A percentile compares a stretch with the other conserved stretches of the same genome.
Evolutionary conservation across 768 basidiomycete species (phyloP).

Genomic region (Rubroboletus satanas): DNA sequence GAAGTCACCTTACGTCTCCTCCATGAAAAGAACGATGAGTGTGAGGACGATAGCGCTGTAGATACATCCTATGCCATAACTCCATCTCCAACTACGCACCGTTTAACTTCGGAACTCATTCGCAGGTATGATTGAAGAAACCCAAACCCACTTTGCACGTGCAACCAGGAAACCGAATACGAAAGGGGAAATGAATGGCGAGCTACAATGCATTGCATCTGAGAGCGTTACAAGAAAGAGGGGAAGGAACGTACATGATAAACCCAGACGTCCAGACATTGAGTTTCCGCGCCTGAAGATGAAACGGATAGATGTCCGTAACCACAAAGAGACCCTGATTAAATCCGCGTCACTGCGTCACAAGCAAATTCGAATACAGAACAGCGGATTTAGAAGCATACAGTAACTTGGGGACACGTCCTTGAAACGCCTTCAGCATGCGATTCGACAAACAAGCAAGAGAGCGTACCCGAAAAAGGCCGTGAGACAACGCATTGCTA

Average conservation of each 20-base stretch:
- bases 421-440: conserved; percentile 18
- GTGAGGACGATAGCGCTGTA: conserved; percentile 44
- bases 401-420: conserved; percentile 51
- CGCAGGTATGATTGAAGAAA: not conserved
- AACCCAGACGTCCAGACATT: conserved; percentile 55
- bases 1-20: conserved; percentile 43
- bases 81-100: conserved; percentile 42
- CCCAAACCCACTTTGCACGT: conserved; percentile 21
- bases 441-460: not conserved
- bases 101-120: not conserved
- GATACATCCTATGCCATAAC: conserved; percentile 50
- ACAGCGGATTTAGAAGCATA: conserved; percentile 14
- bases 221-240: conserved; percentile 23
- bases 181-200: conserved; percentile 30
- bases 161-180: conserved; percentile 29
- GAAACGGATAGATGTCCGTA: conserved; percentile 52
- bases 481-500: conserved; percentile 33
- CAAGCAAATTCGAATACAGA: not conserved
- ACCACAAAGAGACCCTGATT: conserved; percentile 42
- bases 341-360: not conserved
- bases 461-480: conserved; percentile 29
- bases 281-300: conserved; percentile 48
- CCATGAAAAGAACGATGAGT: conserved; percentile 44
- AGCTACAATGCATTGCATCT: conserved; percentile 31
- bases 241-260: conserved; percentile 45